phyloP scores from a whole-genome alignment of 2,329 filamentous ascomycete genomes.

The Colletotrichum orbiculare region DNA sequence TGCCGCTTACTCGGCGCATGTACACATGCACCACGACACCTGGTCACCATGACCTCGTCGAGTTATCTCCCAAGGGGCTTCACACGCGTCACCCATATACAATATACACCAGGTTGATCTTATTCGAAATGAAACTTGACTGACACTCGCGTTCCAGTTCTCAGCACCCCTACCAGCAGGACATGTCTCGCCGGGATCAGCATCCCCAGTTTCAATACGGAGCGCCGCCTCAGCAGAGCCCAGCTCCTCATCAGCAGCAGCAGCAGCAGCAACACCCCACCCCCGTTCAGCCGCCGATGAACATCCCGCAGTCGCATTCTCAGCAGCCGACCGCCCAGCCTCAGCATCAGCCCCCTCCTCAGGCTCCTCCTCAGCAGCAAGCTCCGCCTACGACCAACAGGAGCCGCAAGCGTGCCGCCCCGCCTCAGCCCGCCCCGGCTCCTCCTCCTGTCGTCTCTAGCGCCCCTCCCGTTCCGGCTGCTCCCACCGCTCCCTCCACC shows the following conservation, averaged over 20 bases:
- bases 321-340: constrained; percentile 47
- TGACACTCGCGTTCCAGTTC: constrained; percentile 46
- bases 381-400: constrained; percentile 37
- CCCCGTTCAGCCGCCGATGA: constrained; percentile 56
- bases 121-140: constrained; percentile 27
- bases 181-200: constrained; percentile 60
- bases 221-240: constrained; percentile 51
- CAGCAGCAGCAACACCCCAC: constrained; percentile 45
- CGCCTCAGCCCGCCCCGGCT: constrained; percentile 49
- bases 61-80: not conserved
- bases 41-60: constrained; percentile 10
- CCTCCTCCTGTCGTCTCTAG: constrained; percentile 46
- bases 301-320: constrained; percentile 52
- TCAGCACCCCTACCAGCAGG: constrained; percentile 61
- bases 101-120: constrained; percentile 10
- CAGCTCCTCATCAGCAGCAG: constrained; percentile 47
- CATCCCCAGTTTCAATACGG: constrained; percentile 57
- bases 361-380: constrained; percentile 45
- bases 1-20: constrained; percentile 1
- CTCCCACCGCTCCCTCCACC: constrained; percentile 49
- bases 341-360: constrained; percentile 44
- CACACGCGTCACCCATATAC: not conserved
- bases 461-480: constrained; percentile 39
- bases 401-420: constrained; percentile 44
- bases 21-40: constrained; percentile 1